Base-by-base conservation (phyloP, 129 eudicot genomes). In the Escallonia rubra region DNA sequence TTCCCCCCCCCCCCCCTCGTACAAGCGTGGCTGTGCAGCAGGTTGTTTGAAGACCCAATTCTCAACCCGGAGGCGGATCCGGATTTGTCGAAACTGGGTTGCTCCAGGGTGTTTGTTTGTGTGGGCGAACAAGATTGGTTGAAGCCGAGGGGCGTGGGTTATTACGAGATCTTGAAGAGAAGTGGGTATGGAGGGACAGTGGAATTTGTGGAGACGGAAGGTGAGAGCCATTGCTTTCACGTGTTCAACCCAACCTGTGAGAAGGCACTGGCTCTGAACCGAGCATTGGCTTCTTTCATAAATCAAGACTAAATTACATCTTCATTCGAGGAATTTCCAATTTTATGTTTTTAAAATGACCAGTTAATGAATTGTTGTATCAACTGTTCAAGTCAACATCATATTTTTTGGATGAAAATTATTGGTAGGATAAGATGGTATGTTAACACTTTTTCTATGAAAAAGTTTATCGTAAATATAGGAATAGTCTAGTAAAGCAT, bases 171-270 rank as follows among this genome's bases (percentile, higher is more conserved):
- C 4, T 38, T 82, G 73, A 63, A 58, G 68, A 63, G 60, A 34
- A 78, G 81, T 64, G 87, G 72, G 3, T 82, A 78, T 74, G 49
- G 47, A 0, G 87, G 83, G 4, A 57, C 4, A 41, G 67, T 71
- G 3, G 81, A 78, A 65, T 8, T 74, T 10, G 39, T 71, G 41
- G 87, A 82, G 62, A 55, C 65, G 4, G 46, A 41, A 3, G 83
- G 76, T 2, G 78, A 74, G 48, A 61, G 2, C 0, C 87, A 82
- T 42, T 81, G 71, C 13, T 82, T 83, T 68, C 84, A 83, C 69
- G 58, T 83, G 83, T 63, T 70, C 10, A 57, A 82, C 40, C 78
- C 73, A 38, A 63, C 12, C 8, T 41, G 44, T 48, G 72, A 70
- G 8, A 70, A 71, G 7, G 66, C 77, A 4, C 64, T 4, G 10